phyloP scores from a whole-genome alignment of 306 rosid species.

The Delonix regia region DNA sequence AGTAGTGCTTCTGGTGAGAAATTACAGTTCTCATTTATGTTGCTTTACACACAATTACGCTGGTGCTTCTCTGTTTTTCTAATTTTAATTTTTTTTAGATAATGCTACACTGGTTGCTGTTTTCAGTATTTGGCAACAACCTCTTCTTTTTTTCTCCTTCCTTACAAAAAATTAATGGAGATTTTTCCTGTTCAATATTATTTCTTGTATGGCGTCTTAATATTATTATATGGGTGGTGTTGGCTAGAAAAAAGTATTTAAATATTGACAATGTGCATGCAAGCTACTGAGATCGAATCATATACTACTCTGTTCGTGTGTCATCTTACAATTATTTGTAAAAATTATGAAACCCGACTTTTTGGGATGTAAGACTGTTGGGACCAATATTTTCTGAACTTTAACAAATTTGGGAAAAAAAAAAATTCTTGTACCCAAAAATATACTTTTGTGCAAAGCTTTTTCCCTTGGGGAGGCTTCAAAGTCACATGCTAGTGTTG shows the following conservation, averaged over 20 bases:
- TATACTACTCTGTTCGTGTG: background rate
- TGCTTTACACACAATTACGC: background rate
- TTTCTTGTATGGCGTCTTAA: too few relatives aligned
- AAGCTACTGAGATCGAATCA: background rate
- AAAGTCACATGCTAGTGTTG: background rate
- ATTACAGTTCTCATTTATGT: conserved; percentile 3
- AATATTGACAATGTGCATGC: background rate
- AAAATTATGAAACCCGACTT: background rate
- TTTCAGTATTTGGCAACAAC: background rate
- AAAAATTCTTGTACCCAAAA: background rate
- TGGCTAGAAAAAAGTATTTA: too few relatives aligned
- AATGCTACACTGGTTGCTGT: conserved; percentile 3
- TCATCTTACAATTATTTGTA: background rate
- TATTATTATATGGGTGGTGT: too few relatives aligned
- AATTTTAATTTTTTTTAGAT: background rate
- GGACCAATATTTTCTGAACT: too few relatives aligned
- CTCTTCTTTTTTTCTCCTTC: background rate
- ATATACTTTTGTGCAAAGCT: background rate
- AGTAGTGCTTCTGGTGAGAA: conserved; percentile 58
- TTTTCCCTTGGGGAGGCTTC: background rate
- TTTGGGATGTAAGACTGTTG: background rate
- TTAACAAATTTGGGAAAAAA: too few relatives aligned
- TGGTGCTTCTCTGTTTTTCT: background rate
- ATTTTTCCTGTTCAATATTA: background rate
- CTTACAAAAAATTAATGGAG: background rate